Evolutionary conservation across 495 filamentous ascomycete genomes (phyloP).

Genomic region (Daldinia grandis): DNA sequence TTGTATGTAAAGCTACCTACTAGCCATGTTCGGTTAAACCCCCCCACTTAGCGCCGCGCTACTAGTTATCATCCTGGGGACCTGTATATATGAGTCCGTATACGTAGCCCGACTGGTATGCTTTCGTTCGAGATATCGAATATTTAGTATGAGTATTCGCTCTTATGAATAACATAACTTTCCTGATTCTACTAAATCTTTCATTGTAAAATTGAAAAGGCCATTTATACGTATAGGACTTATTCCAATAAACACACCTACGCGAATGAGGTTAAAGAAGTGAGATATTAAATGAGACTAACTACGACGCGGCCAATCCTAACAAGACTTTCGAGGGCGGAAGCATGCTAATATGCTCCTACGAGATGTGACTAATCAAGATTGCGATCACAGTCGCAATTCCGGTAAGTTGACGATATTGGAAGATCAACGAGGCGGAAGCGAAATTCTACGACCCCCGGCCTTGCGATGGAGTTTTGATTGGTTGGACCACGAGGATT

Average conservation of each 20-base stretch:
- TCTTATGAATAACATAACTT: neutral
- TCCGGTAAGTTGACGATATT: constrained; percentile 28
- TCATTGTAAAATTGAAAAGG: neutral
- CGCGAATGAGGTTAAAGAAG: neutral
- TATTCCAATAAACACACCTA: neutral
- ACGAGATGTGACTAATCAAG: constrained; percentile 30
- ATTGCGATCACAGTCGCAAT: constrained; percentile 33
- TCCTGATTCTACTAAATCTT: neutral
- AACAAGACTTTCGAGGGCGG: neutral
- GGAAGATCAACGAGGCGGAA: constrained; percentile 34
- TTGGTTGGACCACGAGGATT: constrained; percentile 18
- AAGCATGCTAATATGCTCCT: constrained; percentile 1
- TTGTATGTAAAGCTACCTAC: too few species aligned
- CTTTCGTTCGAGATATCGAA: too few species aligned
- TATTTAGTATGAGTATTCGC: too few species aligned
- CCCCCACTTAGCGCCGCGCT: too few species aligned
- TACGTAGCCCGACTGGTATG: too few species aligned
- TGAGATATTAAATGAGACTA: neutral
- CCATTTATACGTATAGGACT: neutral
- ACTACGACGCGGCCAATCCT: neutral
- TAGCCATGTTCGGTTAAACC: too few species aligned
- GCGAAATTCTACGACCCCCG: constrained; percentile 16
- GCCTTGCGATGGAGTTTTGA: constrained; percentile 30
- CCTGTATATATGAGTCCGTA: too few species aligned
- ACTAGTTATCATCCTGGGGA: too few species aligned